Evolutionary conservation across 1,284 basidiomycete species (phyloP).

Genomic region (Puccinia polysora): DNA sequence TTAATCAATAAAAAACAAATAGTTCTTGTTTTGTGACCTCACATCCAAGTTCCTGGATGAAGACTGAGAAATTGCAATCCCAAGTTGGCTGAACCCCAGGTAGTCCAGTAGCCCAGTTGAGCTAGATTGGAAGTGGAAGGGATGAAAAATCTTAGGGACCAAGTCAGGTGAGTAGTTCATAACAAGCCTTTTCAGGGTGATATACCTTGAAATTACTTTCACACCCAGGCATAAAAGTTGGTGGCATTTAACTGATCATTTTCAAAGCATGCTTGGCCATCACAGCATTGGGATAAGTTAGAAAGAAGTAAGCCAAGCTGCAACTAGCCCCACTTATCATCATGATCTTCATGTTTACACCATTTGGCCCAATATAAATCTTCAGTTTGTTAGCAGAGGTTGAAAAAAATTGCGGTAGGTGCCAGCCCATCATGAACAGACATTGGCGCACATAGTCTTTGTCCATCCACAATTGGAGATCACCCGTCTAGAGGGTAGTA

Average conservation of each 20-base stretch:
- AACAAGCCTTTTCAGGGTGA: slow-evolving; percentile 32
- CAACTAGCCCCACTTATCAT: slow-evolving; percentile 59
- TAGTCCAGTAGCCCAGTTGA: too few species aligned
- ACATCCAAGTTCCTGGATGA: slow-evolving; percentile 80
- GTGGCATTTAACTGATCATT: slow-evolving; percentile 53
- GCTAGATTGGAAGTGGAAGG: slow-evolving; percentile 70
- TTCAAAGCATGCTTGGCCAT: slow-evolving; percentile 61
- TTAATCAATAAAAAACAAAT: slow-evolving; percentile 55
- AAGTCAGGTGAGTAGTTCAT: slow-evolving; percentile 59
- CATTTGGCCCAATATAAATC: slow-evolving; percentile 58
- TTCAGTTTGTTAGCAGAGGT: slow-evolving; percentile 60
- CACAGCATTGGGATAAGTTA: slow-evolving; percentile 80
- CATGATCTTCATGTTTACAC: too few species aligned
- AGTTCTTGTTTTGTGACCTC: slow-evolving; percentile 84
- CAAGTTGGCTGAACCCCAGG: too few species aligned
- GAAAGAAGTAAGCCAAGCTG: slow-evolving; percentile 75
- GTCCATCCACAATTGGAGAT: slow-evolving; percentile 84
- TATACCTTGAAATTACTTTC: too few species aligned
- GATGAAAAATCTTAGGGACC: slow-evolving; percentile 65
- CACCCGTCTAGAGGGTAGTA: slow-evolving; percentile 68
- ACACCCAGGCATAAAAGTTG: slow-evolving; percentile 69
- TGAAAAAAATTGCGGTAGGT: slow-evolving; percentile 12
- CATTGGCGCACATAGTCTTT: slow-evolving; percentile 79
- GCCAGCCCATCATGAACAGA: slow-evolving; percentile 47
- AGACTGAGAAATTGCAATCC: slow-evolving; percentile 83